These are phyloP conservation scores for Salix purpurea DNA, from an alignment of 345 rosid species.

Conservation along the genomic window DNA sequence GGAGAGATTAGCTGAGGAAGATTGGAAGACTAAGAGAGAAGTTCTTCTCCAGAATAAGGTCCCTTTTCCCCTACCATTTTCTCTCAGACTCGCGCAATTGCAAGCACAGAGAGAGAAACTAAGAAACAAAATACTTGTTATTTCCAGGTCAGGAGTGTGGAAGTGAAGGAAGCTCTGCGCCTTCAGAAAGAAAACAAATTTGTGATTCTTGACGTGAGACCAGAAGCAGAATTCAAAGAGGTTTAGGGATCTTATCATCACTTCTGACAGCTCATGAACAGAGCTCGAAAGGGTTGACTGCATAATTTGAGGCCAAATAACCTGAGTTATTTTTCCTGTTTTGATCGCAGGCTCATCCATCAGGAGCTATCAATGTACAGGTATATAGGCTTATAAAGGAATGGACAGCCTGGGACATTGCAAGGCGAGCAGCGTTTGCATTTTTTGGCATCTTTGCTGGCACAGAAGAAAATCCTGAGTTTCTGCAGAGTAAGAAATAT, in stretches of 20 bases:
- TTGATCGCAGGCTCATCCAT: constrained; percentile 61
- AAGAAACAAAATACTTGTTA: background rate
- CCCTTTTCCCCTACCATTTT: background rate
- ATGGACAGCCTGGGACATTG: constrained; percentile 99
- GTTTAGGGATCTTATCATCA: constrained; percentile 35
- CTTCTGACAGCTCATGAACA: background rate
- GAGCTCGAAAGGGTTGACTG: background rate
- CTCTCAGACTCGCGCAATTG: background rate
- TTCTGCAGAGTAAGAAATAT: constrained; percentile 48
- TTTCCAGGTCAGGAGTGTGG: constrained; percentile 81
- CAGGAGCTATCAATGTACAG: constrained; percentile 87
- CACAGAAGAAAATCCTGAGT: constrained; percentile 96
- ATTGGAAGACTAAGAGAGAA: constrained; percentile 86
- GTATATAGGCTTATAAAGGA: constrained; percentile 91
- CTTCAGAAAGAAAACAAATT: constrained; percentile 93
- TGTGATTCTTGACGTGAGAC: constrained; percentile 94
- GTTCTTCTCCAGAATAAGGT: constrained; percentile 80
- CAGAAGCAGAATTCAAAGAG: constrained; percentile 89
- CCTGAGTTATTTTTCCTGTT: background rate
- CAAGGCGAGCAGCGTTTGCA: constrained; percentile 93
- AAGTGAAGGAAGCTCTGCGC: constrained; percentile 91
- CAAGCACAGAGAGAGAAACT: background rate
- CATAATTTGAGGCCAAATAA: background rate
- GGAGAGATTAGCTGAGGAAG: constrained; percentile 86
- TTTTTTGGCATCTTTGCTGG: constrained; percentile 95